Evolutionary conservation across 1,139 yeast species (phyloP), one percentile per base, ranked within the genome.

Genomic region (Sugiyamaella xylanicola): DNA sequence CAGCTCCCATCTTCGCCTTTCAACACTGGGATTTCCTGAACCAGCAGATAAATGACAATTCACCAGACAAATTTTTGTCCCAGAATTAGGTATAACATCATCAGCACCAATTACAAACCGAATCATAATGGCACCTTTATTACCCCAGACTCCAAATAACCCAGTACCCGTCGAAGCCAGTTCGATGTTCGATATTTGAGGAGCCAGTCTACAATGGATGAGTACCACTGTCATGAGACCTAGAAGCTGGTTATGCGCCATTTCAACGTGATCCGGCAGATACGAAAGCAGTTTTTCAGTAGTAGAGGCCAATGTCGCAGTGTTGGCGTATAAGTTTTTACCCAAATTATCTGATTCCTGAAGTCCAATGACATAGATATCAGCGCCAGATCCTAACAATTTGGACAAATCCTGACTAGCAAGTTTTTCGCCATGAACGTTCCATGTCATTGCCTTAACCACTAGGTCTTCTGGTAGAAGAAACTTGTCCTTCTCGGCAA

Each of bases 41-140:
- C 84, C 86, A 1, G 93, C 92, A 2, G 86, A 79, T 50, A 88
- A 74, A 70, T 88, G 96, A 56, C 87, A 82, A 62, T 81, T 80
- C 16, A 83, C 79, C 62, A 86, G 72, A 1, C 80, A 76, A 52
- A 85, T 61, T 42, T 82, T 80, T 1, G 78, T 65, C 8, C 83
- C 84, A 1, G 72, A 45, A 55, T 57, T 60, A 16, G 59, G 55
- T 22, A 60, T 46, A 1, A 59, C 41, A 5, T 67, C 61, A 53
- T 73, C 75, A 3, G 61, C 62, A 8, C 73, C 73, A 16, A 74
- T 53, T 2, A 44, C 48, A 51, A 74, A 61, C 39, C 64, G 68
- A 16, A 79, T 70, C 13, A 75, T 67, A 7, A 80, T 79, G 1
- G 84, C 83, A 1, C 86, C 86, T 60, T 82, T 82, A 67, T 82